These are phyloP conservation scores for Aspergillus jensenii DNA, from an alignment of 2,329 filamentous ascomycete genomes.

Conservation along the genomic window DNA sequence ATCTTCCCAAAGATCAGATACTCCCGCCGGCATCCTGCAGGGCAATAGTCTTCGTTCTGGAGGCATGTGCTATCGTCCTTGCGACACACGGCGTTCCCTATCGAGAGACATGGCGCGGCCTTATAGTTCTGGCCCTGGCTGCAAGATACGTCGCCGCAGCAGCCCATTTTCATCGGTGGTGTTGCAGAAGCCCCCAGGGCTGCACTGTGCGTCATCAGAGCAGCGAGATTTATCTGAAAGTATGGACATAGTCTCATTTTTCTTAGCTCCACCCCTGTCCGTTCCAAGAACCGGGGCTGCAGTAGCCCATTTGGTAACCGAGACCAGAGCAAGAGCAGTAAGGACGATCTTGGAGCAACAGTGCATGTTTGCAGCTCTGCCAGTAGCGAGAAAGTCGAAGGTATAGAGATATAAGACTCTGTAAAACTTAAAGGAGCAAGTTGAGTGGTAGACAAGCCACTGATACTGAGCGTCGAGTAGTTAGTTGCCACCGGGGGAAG, in stretches of 20 bases:
- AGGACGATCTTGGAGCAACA: neutral
- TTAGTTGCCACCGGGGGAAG: neutral
- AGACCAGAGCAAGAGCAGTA: neutral
- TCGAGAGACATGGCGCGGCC: no score
- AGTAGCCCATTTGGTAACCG: neutral
- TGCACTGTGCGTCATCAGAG: neutral
- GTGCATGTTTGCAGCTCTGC: neutral
- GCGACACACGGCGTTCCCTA: neutral
- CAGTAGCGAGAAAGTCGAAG: neutral
- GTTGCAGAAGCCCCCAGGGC: neutral
- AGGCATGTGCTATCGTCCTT: neutral
- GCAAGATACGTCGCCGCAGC: no score
- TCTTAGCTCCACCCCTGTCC: no score
- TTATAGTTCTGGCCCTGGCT: no score
- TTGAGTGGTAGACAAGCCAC: neutral
- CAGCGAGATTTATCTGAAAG: neutral
- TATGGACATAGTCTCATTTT: neutral
- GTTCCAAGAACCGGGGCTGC: neutral
- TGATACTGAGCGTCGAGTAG: neutral
- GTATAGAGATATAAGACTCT: neutral
- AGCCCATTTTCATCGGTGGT: neutral
- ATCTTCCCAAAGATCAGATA: slow-evolving; percentile 1
- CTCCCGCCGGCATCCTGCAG: slow-evolving; percentile 6
- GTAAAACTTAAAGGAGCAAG: no score
- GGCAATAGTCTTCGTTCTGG: slow-evolving; percentile 5